These are phyloP conservation scores for Fusarium fujikuroi DNA, from an alignment of 2,329 filamentous ascomycete species.

Conservation along the genomic window DNA sequence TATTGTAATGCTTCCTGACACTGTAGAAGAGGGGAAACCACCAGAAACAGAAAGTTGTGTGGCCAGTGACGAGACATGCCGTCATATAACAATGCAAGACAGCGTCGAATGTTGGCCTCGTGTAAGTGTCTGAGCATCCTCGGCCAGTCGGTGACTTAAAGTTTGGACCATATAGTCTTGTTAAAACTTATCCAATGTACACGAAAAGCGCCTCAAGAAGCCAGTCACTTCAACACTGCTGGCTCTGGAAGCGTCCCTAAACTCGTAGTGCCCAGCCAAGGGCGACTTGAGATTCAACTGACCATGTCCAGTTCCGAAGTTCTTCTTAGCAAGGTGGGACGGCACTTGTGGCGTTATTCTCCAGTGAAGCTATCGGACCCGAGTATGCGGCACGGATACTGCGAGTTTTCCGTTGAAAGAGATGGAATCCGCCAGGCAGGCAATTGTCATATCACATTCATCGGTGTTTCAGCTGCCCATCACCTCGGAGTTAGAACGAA, in stretches of 20 bases:
- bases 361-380: background rate
- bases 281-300: background rate
- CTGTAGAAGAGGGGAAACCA: background rate
- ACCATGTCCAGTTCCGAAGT: background rate
- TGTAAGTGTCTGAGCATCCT: background rate
- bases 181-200: background rate
- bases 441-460: background rate
- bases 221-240: background rate
- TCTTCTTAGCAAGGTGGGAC: background rate
- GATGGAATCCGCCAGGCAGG: background rate
- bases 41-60: background rate
- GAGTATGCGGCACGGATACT: background rate
- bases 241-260: background rate
- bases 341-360: constrained; percentile 2
- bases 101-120: background rate
- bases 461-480: background rate
- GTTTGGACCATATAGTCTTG: background rate
- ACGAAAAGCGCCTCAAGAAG: background rate
- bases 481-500: background rate
- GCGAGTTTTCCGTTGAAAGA: background rate
- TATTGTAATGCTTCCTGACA: background rate
- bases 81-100: background rate
- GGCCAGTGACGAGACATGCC: background rate
- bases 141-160: background rate
- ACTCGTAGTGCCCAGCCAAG: background rate